Conservation (phyloP, 352 stramenopile species). For the Phytophthora podocarpi region DNA sequence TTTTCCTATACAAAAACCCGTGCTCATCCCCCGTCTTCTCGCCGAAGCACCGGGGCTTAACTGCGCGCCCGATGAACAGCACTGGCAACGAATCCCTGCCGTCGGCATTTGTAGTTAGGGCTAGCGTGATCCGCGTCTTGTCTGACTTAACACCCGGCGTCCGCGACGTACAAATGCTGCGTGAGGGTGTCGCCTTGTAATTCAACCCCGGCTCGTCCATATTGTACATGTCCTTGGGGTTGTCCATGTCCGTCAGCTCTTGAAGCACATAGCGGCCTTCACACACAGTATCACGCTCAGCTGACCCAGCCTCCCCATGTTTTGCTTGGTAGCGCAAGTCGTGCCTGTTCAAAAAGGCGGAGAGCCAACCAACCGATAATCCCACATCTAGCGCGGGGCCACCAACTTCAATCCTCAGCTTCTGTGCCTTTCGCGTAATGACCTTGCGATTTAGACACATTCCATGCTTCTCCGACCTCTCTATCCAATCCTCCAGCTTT, state of each 20-base stretch:
- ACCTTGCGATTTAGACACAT: neutral
- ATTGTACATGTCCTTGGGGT: constrained; percentile 2
- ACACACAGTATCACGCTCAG: neutral
- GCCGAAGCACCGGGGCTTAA: constrained; percentile 1
- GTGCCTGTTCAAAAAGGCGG: neutral
- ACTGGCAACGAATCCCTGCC: neutral
- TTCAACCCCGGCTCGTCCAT: constrained; percentile 6
- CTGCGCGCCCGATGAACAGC: neutral
- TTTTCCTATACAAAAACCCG: too few relatives aligned
- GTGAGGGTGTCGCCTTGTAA: neutral
- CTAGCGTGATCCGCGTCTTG: constrained; percentile 9
- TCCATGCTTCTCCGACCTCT: neutral
- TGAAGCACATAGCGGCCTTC: neutral
- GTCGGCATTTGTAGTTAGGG: constrained; percentile 6
- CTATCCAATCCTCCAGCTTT: neutral
- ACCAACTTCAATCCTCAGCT: neutral
- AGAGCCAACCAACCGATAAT: neutral
- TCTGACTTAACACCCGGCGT: neutral
- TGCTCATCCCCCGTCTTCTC: neutral
- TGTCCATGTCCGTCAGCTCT: constrained; percentile 4
- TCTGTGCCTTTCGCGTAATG: neutral
- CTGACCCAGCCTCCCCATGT: neutral
- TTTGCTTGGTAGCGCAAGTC: neutral
- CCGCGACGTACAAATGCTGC: neutral
- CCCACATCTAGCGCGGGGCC: neutral